A percentile compares a stretch with the other conserved stretches of the same genome.
phyloP scores from a whole-genome alignment of 805 yeast genomes.

The Candida sanyiensis region DNA sequence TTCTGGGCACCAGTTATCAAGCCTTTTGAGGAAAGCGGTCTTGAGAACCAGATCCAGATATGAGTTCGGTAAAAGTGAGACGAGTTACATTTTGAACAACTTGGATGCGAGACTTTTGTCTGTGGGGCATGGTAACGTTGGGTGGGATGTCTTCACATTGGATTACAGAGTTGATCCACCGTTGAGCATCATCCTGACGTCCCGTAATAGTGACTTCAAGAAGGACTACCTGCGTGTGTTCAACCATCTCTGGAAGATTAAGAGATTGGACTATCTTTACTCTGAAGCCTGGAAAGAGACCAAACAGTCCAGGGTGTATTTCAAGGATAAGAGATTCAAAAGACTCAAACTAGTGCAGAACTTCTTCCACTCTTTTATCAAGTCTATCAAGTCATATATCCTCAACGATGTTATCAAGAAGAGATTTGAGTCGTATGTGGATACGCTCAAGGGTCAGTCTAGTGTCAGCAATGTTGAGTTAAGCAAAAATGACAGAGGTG shows the following conservation, averaged over 20 bases:
- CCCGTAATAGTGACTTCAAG: conserved; percentile 37
- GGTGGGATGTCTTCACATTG: conserved; percentile 90
- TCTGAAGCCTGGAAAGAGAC: conserved; percentile 42
- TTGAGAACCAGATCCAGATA: conserved; percentile 44
- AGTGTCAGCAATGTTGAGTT: conserved; percentile 29
- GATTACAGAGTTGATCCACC: conserved; percentile 61
- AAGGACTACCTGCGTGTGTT: conserved; percentile 72
- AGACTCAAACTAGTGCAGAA: conserved; percentile 29
- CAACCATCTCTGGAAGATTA: conserved; percentile 78
- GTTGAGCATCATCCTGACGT: conserved; percentile 49
- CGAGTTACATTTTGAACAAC: conserved; percentile 39
- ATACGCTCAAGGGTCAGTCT: conserved; percentile 23
- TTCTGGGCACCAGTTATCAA: conserved; percentile 60
- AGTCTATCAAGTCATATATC: conserved; percentile 28
- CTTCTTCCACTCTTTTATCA: conserved; percentile 28
- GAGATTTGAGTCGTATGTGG: conserved; percentile 26
- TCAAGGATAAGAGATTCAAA: conserved; percentile 25
- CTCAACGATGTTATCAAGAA: conserved; percentile 29
- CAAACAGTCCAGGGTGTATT: conserved; percentile 26
- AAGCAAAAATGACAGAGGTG: conserved; percentile 1
- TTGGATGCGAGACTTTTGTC: conserved; percentile 82
- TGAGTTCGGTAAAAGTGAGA: conserved; percentile 30
- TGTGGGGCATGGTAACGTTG: conserved; percentile 63
- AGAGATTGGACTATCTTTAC: conserved; percentile 52
- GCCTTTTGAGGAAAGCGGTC: conserved; percentile 60